Evolutionary conservation across 139 green algal genomes (phyloP), one percentile per base, ranked within the genome.

Genomic region (Yamagishiella unicocca): DNA sequence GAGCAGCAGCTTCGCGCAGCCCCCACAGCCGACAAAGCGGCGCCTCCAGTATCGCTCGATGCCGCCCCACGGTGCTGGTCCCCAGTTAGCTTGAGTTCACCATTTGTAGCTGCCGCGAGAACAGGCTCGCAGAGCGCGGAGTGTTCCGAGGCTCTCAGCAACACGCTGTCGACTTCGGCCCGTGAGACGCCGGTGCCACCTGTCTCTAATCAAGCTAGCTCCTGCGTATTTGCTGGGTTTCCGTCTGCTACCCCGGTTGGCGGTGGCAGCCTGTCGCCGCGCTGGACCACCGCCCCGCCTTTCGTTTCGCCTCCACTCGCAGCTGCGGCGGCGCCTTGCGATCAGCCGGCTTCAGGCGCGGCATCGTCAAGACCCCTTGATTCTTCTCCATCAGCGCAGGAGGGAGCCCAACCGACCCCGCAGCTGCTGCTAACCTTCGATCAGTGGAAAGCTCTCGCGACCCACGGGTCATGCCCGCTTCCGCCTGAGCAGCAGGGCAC

Each of bases 351-450:
- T 55, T 27, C 43, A 31, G 9, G 12, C 9, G 61, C 61, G 27
- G 9, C 27, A n/a, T 43, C n/a, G n/a, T n/a, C n/a, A n/a, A n/a
- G n/a, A n/a, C n/a, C n/a, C n/a, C n/a, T n/a, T n/a, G n/a, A n/a
- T n/a, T n/a, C n/a, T n/a, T n/a, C n/a, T n/a, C n/a, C n/a, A n/a
- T n/a, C n/a, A n/a, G n/a, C n/a, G n/a, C n/a, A n/a, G n/a, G n/a
- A n/a, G n/a, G n/a, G n/a, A n/a, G n/a, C n/a, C n/a, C 29, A 79
- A 31, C 71, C 25, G 71, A 12, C 4, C 1, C 71, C 25, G 27
- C 42, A 64, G 31, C 25, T 62, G 72, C 72, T 80, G 35, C 72
- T 80, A 27, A 80, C 72, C 10, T 62, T 42, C 42, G 72, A 62
- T 27, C 72, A 80, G 72, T 80, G 72, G 72, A 27, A 27, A 5